Percentiles rank a stretch among this genome's conserved stretches.
Evolutionary conservation across 164 flowering plant genomes (phyloP).

Genomic region (Berberis vulgaris): DNA sequence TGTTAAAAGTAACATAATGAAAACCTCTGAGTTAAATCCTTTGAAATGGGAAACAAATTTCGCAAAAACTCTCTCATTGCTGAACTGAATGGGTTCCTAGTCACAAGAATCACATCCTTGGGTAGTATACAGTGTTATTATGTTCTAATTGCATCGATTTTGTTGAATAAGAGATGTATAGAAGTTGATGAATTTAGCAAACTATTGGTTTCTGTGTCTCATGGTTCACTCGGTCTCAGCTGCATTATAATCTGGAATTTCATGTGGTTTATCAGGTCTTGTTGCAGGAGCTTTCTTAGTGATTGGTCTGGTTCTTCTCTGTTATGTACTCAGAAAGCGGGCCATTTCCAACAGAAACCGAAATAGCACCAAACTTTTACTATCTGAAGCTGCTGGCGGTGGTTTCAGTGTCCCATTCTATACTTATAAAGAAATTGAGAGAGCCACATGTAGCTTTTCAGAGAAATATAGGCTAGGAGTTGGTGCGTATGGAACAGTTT

Average conservation of each 20-base stretch:
- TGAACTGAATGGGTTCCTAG: too few relatives aligned
- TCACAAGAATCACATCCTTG: too few relatives aligned
- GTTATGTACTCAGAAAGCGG: slow-evolving; percentile 14
- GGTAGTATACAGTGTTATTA: not conserved
- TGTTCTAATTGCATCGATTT: not conserved
- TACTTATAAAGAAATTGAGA: slow-evolving; percentile 67
- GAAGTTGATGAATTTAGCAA: too few relatives aligned
- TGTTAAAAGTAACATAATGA: too few relatives aligned
- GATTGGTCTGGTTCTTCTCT: slow-evolving; percentile 20
- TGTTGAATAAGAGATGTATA: not conserved
- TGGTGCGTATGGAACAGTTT: slow-evolving; percentile 87
- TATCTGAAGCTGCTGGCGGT: slow-evolving; percentile 38
- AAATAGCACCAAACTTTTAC: slow-evolving; percentile 22
- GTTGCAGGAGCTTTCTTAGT: slow-evolving; percentile 44
- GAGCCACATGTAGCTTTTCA: slow-evolving; percentile 64
- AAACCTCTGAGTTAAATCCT: too few relatives aligned
- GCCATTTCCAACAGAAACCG: slow-evolving; percentile 10
- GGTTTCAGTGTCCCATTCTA: slow-evolving; percentile 44
- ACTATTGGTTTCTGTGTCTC: too few relatives aligned
- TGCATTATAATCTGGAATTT: too few relatives aligned
- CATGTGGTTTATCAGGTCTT: slow-evolving; percentile 26
- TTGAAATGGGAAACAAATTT: too few relatives aligned
- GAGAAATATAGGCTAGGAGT: slow-evolving; percentile 59
- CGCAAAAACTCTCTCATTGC: too few relatives aligned
- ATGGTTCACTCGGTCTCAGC: too few relatives aligned